Evolutionary conservation across 352 stramenopile species (phyloP).

Genomic region (Ophiocytium majus): DNA sequence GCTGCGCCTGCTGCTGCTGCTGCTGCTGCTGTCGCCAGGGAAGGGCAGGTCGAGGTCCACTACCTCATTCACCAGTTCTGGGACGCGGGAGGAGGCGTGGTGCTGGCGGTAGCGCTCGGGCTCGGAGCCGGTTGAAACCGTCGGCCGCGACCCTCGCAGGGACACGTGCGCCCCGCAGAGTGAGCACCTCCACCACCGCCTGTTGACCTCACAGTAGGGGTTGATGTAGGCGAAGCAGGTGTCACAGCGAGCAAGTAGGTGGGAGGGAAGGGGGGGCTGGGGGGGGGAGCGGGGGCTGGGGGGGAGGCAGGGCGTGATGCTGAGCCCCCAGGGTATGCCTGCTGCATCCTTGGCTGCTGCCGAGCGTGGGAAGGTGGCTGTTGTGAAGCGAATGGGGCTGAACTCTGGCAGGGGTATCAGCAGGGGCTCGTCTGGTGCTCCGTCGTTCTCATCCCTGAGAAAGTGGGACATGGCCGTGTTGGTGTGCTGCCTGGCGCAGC

Average conservation of each 20-base stretch:
- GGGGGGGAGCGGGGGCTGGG: conserved; percentile 17
- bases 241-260: conserved; percentile 46
- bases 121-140: background rate
- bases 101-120: conserved; percentile 31
- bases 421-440: no score
- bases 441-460: no score
- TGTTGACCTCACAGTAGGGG: conserved; percentile 36
- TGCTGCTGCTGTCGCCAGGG: background rate
- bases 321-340: conserved; percentile 40
- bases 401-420: conserved; percentile 16
- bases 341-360: conserved; percentile 48
- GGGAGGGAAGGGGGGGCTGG: conserved; percentile 35
- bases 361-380: background rate
- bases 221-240: conserved; percentile 54
- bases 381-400: conserved; percentile 6
- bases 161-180: background rate
- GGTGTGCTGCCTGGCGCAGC: no score
- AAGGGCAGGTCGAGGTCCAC: background rate
- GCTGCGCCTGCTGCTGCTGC: background rate
- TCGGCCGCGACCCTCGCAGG: background rate
- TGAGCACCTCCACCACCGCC: conserved; percentile 12
- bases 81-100: conserved; percentile 25
- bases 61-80: conserved; percentile 39
- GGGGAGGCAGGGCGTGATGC: conserved; percentile 50
- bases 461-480: no score